Evolutionary conservation across 225 moss, liverwort and hornwort genomes (phyloP), one percentile per base, ranked within the genome.

Genomic region (Physcomitrellopsis africana): DNA sequence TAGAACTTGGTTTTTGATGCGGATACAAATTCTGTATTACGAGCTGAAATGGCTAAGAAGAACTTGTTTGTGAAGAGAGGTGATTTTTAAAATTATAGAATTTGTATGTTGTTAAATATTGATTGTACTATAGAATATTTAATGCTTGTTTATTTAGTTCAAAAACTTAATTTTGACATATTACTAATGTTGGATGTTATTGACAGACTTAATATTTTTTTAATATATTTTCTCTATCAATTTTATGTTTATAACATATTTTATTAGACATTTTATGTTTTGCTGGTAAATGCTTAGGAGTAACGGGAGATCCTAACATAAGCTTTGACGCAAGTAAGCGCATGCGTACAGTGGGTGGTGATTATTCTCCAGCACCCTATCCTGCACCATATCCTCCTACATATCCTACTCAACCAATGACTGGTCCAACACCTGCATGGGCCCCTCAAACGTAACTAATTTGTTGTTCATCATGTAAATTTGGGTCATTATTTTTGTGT

Each of bases 21-120:
- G 8, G 93, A 97, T 79, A 81, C 94, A 63, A 97, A 97, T 58
- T 91, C 97, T 26, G 86, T 93, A 12, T 76, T 97, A 81, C 91
- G 97, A 78, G 94, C 97, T 52, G 97, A 97, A 84, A 97, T 97
- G 94, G 97, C 97, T 4, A 97, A 97, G 84, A 97, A 97, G 81
- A 97, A 97, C 79, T 79, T 97, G 60, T 97, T 92, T 63, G 89
- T 97, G 53, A 94, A 90, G 83, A 90, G 92, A 92, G 97, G 97
- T 97, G 73, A 44, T 44, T 55, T 66, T 74, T 60, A 10, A 47
- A 48, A 27, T 16, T 18, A 37, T 73, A 48, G 16, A 32, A 27
- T 60, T 26, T 11, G 7, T 27, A 22, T 11, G 17, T 16, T 23
- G 12, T 17, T 15, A 3, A 20, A 18, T 65, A 26, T 7, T 65